Base-by-base conservation (phyloP, 164 flowering plant genomes). In the Kalanchoe fedtschenkoi region DNA sequence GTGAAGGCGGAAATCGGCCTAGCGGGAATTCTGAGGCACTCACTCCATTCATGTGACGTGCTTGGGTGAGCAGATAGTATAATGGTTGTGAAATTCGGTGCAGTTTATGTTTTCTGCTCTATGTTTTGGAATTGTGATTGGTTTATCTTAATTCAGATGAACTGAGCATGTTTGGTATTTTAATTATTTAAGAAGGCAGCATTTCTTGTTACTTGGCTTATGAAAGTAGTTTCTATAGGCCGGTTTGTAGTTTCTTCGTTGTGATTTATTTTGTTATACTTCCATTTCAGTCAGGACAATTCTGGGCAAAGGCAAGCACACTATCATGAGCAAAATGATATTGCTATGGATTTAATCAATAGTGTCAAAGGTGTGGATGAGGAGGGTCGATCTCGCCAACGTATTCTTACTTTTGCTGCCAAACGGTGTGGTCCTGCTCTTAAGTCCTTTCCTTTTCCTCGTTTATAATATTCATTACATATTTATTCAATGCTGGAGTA, bases 321-420 rank as follows among this genome's bases (percentile, higher is more conserved):
- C n/a, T 57, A 58, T 17, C 21, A 34, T 14, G 87, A 71, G 44
- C 84, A 89, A 64, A 81, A 74, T 70, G 75, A 76, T 78, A 82
- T 79, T 66, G 83, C 96, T 41, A 82, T 90, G 92, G 91, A 88
- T 19, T 79, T 93, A 76, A 90, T 93, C 55, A 83, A 82, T 66
- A 83, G 95, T 76, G 89, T 93, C 57, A 80, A 86, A 7, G 92
- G 97, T 73, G 78, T 72, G 68, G 97, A 90, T 71, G 97, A 93
- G 68, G 97, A 93, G 66, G 92, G 99, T 35, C 85, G 97, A 38
- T 85, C 97, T 64, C 97, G 97, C 61, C 99, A 93, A 64, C 79
- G 96, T 42, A 81, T 90, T 79, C 99, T 93, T 65, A 77, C 96
- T 57, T 93, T 76, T 79, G 99, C 99, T 71, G 98, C 98, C 42